phyloP scores from a whole-genome alignment of 2,329 filamentous ascomycete genomes.

The Botrytis fabae region DNA sequence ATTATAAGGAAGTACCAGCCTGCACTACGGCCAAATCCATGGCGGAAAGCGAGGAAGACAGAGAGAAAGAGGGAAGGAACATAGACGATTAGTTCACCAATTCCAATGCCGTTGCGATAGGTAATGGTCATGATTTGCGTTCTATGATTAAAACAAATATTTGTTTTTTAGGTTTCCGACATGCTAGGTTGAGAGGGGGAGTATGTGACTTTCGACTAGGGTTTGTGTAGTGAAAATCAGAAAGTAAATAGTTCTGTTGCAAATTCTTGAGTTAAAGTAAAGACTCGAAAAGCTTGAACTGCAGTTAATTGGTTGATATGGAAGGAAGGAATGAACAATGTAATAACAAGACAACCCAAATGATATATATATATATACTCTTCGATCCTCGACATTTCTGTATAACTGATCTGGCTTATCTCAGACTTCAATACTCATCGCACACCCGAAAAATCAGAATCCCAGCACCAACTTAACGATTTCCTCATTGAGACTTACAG shows the following conservation, averaged over 20 bases:
- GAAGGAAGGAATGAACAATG: neutral
- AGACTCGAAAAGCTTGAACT: neutral
- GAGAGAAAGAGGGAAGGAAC: constrained; percentile 43
- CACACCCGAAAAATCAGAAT: neutral
- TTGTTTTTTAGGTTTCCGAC: neutral
- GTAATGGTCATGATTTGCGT: constrained; percentile 33
- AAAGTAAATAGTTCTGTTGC: neutral
- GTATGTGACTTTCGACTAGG: neutral
- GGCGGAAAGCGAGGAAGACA: constrained; percentile 44
- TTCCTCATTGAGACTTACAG: neutral
- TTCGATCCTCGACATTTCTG: neutral
- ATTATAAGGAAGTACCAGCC: constrained; percentile 57
- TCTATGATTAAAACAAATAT: no score
- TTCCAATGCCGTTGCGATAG: constrained; percentile 44
- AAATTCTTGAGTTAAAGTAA: neutral
- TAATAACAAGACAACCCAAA: neutral
- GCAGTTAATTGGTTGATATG: neutral
- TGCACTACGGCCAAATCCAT: constrained; percentile 48
- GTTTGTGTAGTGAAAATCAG: neutral
- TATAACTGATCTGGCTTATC: neutral
- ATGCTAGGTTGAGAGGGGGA: neutral
- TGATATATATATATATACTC: constrained; percentile 20
- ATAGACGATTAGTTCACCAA: constrained; percentile 47
- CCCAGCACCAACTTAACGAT: neutral
- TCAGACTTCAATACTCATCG: neutral